Percentiles rank a stretch among this genome's conserved stretches.
phyloP scores from a whole-genome alignment of 2,329 filamentous ascomycete genomes.

The Hypoxylon sp. region DNA sequence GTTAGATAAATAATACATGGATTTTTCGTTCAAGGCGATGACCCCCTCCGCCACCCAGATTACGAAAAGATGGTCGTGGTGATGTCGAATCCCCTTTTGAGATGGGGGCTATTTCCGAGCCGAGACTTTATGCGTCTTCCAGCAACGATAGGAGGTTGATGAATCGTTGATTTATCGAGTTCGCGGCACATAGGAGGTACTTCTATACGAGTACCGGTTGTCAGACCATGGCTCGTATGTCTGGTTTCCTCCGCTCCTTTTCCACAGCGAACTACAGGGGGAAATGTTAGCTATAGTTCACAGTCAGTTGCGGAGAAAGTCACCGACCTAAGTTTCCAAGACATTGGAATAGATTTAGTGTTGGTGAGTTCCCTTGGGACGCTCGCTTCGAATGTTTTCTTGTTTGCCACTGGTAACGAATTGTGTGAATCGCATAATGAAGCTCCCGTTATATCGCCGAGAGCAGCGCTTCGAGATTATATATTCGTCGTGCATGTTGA shows the following conservation, averaged over 20 bases:
- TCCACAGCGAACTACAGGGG: slow-evolving; percentile 13
- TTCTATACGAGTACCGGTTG: slow-evolving; percentile 23
- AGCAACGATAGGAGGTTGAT: too few species aligned
- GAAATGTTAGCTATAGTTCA: slow-evolving; percentile 10
- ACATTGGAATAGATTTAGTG: slow-evolving; percentile 27
- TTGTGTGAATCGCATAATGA: slow-evolving; percentile 34
- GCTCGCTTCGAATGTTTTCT: slow-evolving; percentile 34
- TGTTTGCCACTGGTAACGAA: slow-evolving; percentile 37
- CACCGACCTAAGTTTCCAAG: slow-evolving; percentile 18
- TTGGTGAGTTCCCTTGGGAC: slow-evolving; percentile 28
- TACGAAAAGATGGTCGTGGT: too few species aligned
- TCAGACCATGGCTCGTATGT: slow-evolving; percentile 24
- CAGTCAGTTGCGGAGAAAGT: too few species aligned
- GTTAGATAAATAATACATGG: too few species aligned
- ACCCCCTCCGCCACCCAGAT: too few species aligned
- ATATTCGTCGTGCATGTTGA: slow-evolving; percentile 33
- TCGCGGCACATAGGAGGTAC: slow-evolving; percentile 25
- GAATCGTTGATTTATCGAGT: slow-evolving; percentile 16
- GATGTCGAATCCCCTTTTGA: too few species aligned
- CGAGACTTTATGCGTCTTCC: too few species aligned
- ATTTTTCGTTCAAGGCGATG: too few species aligned
- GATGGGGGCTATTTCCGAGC: too few species aligned
- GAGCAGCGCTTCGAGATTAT: slow-evolving; percentile 29
- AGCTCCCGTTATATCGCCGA: slow-evolving; percentile 14
- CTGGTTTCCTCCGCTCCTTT: slow-evolving; percentile 3